Evolutionary conservation across 768 basidiomycete species (phyloP).

Genomic region (Naganishia antarctica): DNA sequence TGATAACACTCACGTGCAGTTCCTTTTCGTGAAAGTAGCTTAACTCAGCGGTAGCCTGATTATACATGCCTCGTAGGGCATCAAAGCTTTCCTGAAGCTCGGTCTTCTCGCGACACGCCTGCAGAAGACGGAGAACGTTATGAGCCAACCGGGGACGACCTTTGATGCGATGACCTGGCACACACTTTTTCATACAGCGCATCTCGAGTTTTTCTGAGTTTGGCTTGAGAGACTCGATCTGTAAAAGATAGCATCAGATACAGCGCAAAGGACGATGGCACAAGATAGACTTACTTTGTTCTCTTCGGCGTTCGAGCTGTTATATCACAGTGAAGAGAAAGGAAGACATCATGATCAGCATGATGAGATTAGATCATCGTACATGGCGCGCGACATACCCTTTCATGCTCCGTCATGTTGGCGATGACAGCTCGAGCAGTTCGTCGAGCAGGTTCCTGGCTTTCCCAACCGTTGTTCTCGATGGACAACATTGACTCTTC

Average conservation of each 20-base stretch:
- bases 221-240: conserved; percentile 10
- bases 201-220: neutral
- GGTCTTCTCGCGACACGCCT: neutral
- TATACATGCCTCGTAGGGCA: neutral
- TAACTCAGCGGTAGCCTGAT: neutral
- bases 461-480: neutral
- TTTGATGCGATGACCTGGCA: neutral
- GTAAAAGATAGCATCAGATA: neutral
- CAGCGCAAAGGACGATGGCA: neutral
- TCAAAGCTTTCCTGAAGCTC: neutral
- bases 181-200: neutral
- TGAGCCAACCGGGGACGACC: neutral
- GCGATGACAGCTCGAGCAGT: neutral
- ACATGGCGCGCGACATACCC: neutral
- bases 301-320: neutral
- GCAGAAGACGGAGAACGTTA: neutral
- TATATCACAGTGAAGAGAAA: no score
- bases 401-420: neutral
- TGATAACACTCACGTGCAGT: neutral
- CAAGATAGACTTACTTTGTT: neutral
- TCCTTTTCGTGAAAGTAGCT: neutral
- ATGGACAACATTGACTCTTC: neutral
- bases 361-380: neutral
- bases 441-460: neutral
- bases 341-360: neutral